Conservation (phyloP, 257 asterid genomes). For the Nicotiana sylvestris region DNA sequence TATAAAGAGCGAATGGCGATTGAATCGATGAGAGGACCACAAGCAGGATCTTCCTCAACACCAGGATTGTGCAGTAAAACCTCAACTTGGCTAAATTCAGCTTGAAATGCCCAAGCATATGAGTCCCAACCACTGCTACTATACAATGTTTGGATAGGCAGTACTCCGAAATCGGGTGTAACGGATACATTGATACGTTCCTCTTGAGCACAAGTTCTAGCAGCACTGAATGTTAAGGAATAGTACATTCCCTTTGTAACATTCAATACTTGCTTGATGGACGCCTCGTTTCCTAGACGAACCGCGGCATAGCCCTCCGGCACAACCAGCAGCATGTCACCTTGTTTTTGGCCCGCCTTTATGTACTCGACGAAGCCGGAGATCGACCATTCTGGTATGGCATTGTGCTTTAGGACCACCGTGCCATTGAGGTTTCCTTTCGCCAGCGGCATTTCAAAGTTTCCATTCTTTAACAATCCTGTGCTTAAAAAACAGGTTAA, state of each 20-base stretch:
- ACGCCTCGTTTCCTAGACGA: conserved; percentile 91
- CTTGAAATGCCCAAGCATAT: conserved; percentile 82
- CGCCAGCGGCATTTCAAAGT: conserved; percentile 67
- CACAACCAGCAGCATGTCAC: conserved; percentile 87
- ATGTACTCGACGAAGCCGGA: conserved; percentile 94
- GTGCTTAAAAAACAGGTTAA: not conserved
- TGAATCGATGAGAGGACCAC: conserved; percentile 89
- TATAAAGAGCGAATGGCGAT: conserved; percentile 66
- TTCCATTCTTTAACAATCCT: conserved; percentile 79
- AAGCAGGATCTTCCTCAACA: conserved; percentile 89
- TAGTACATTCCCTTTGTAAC: conserved; percentile 79
- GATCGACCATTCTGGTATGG: conserved; percentile 68
- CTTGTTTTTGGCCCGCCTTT: conserved; percentile 91
- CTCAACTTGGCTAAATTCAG: conserved; percentile 33
- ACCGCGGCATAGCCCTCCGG: conserved; percentile 94
- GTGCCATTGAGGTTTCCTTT: conserved; percentile 65
- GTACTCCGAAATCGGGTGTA: conserved; percentile 71
- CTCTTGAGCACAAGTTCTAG: conserved; percentile 91
- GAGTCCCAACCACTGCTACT: conserved; percentile 97
- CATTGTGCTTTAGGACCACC: conserved; percentile 47
- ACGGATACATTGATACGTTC: conserved; percentile 72
- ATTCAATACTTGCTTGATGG: conserved; percentile 55
- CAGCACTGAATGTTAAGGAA: conserved; percentile 82
- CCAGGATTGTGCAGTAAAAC: conserved; percentile 85
- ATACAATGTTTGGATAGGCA: conserved; percentile 80